Base-by-base conservation (phyloP, 768 basidiomycete genomes). In the Tylopilus plumbeoviolaceoides region DNA sequence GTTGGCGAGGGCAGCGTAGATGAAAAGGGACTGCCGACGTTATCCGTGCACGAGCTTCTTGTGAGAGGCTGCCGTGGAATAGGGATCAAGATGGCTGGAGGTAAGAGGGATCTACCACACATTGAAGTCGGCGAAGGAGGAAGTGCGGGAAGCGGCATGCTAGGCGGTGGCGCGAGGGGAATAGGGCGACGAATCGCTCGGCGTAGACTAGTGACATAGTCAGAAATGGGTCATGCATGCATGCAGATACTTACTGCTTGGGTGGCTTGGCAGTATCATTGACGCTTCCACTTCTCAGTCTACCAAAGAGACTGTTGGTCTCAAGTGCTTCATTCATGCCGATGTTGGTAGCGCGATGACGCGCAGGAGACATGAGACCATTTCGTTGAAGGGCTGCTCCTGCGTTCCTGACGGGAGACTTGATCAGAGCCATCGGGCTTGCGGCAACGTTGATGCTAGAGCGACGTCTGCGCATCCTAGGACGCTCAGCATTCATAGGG, bases 401-500 rank as follows among this genome's bases (percentile, higher is more conserved):
- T 0, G 78, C 82, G 2, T 69, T 77, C 33, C 82, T 75, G 14
- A 73, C 60, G 1, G 84, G 80, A 0, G 82, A 80, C 53, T 83
- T 84, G 59, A 87, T 82, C 33, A 73, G 63, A 39, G 74, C 73
- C 68, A 85, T 78, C 2, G 84, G 82, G 8, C 75, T 81, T 12
- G 73, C 70, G 4, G 68, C 75, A 20, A 81, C 55, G 5, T 80
- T 85, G 28, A 87, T 66, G 35, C 84, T 86, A 17, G 83, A 85
- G 39, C 83, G 80, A 39, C 86, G 79, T 47, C 76, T 78, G 44
- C 86, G 80, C 25, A 82, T 74, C 31, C 75, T 75, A 23, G 78
- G 77, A 67, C 69, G 41, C 6, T 68, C 67, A 17, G 52, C 21
- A 18, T 57, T 57, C 55, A 56, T 43, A 58, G 51, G 21, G 27